These are phyloP conservation scores for Plasmodium adleri DNA, from an alignment of 169 alveolate genomes.

Conservation along the genomic window DNA sequence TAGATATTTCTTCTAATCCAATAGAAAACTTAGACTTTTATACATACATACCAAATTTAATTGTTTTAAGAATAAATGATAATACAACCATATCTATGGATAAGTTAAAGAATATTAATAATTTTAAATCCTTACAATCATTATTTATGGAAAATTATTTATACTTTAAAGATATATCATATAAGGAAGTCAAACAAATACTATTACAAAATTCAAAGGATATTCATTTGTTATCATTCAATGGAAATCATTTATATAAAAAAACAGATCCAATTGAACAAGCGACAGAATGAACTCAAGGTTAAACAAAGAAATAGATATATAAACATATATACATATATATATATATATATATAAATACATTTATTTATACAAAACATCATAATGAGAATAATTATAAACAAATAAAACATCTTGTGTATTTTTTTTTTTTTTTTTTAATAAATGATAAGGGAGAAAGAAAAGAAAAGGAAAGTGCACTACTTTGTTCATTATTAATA, in stretches of 20 bases:
- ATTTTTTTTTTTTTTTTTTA: too few species aligned
- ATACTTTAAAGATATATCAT: conserved; percentile 44
- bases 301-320: not conserved
- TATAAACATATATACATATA: not conserved
- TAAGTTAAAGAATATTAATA: conserved; percentile 26
- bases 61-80: conserved; percentile 36
- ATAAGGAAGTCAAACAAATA: conserved; percentile 39
- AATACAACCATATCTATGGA: conserved; percentile 28
- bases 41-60: conserved; percentile 26
- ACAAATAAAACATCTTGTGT: too few species aligned
- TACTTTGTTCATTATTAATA: too few species aligned
- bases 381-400: too few species aligned
- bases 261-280: not conserved
- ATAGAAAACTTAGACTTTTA: conserved; percentile 39
- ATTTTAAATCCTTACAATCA: conserved; percentile 9
- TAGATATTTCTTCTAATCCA: conserved; percentile 66
- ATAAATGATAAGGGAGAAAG: conserved; percentile 3
- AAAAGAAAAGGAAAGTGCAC: conserved; percentile 21
- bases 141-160: conserved; percentile 55
- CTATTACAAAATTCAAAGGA: conserved; percentile 24
- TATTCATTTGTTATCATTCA: conserved; percentile 25
- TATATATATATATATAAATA: too few species aligned
- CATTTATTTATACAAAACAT: too few species aligned
- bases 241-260: conserved; percentile 29
- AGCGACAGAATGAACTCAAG: not conserved